A percentile compares a stretch with the other conserved stretches of the same genome.
phyloP scores from a whole-genome alignment of 495 filamentous ascomycete genomes.

The Podospora fimiseda region DNA sequence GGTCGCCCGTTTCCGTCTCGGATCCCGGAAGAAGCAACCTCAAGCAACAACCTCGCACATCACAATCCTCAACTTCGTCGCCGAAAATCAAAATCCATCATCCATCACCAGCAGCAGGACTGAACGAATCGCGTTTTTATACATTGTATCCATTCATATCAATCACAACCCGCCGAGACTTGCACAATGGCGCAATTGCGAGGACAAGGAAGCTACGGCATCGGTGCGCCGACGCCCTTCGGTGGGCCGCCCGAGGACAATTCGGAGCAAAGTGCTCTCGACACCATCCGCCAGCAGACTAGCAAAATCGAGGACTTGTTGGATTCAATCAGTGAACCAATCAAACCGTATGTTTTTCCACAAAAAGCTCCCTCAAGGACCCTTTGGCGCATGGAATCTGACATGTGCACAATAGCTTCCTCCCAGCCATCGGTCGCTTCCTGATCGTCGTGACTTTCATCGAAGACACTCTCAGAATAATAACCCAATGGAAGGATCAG shows the following conservation, averaged over 20 bases:
- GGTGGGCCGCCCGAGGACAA: constrained; percentile 46
- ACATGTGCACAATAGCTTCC: constrained; percentile 52
- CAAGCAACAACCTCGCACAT: not conserved
- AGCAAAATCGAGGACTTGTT: constrained; percentile 96
- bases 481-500: constrained; percentile 98
- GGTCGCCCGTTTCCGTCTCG: not conserved
- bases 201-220: constrained; percentile 93
- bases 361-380: not conserved
- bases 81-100: no score
- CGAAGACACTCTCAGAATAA: constrained; percentile 90
- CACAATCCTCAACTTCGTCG: no score
- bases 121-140: constrained; percentile 10
- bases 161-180: not conserved
- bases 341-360: constrained; percentile 79
- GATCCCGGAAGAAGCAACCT: not conserved
- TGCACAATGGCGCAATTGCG: constrained; percentile 83
- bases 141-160: not conserved
- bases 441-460: constrained; percentile 98
- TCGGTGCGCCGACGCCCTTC: constrained; percentile 70
- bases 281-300: constrained; percentile 86
- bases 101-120: constrained; percentile 18
- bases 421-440: constrained; percentile 93
- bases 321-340: constrained; percentile 80
- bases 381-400: not conserved
- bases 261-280: constrained; percentile 77